Percentiles rank a stretch among this genome's conserved stretches.
These are phyloP conservation scores for Coelastrella sp. DNA, from an alignment of 139 green algal species.

Conservation along the genomic window DNA sequence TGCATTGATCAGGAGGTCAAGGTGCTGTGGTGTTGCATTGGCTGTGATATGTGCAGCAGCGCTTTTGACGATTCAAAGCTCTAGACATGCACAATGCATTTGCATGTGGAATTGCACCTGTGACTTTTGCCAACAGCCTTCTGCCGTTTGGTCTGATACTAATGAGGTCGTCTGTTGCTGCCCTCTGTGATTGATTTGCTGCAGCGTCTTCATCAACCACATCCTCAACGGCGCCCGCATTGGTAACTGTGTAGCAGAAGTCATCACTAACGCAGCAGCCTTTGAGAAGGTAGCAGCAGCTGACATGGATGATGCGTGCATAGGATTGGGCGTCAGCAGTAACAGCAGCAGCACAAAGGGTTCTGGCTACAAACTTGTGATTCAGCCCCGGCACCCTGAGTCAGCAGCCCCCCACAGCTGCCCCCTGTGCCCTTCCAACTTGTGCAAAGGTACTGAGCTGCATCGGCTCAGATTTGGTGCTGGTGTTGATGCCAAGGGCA, in stretches of 20 bases:
- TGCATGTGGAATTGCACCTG: too few species aligned
- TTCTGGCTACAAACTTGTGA: conserved; percentile 10
- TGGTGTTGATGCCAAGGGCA: background rate
- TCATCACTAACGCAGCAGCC: conserved; percentile 76
- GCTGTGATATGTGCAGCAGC: too few species aligned
- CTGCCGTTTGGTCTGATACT: conserved; percentile 71
- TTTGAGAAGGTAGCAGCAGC: conserved; percentile 64
- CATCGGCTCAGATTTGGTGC: conserved; percentile 30
- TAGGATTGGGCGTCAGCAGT: conserved; percentile 28
- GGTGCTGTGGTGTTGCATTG: too few species aligned
- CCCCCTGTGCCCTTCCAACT: conserved; percentile 76
- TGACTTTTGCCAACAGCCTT: background rate
- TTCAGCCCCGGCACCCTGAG: conserved; percentile 33
- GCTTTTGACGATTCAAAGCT: too few species aligned
- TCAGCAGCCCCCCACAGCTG: conserved; percentile 66
- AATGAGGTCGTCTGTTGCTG: too few species aligned
- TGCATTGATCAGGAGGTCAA: too few species aligned
- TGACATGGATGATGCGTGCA: background rate
- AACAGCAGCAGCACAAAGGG: background rate
- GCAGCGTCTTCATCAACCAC: conserved; percentile 77
- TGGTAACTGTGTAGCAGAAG: conserved; percentile 57
- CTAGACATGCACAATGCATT: too few species aligned
- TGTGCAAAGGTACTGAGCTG: conserved; percentile 90
- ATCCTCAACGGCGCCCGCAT: conserved; percentile 76
- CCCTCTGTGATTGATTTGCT: background rate